A percentile compares a stretch with the other conserved stretches of the same genome.
Conservation (phyloP, 768 basidiomycete genomes). For the Cyclocybe cylindracea region DNA sequence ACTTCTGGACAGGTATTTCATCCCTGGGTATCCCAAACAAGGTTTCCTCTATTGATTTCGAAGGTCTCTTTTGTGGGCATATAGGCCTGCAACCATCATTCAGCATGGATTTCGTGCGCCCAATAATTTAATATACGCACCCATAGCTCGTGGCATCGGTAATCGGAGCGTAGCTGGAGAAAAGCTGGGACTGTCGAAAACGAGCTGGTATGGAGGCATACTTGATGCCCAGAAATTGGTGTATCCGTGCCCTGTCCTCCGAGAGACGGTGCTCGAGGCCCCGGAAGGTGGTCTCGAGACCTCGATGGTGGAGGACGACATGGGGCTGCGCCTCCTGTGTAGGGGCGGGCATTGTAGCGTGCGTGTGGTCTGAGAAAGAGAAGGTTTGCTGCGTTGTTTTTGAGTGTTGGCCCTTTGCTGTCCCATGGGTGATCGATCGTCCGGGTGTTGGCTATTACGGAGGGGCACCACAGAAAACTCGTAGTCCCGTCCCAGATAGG, state of each 20-base stretch:
- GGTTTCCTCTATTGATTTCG: constrained; percentile 54
- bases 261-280: constrained; percentile 67
- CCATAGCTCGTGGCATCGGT: constrained; percentile 70
- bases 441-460: constrained; percentile 26
- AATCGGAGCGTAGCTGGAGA: constrained; percentile 52
- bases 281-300: constrained; percentile 63
- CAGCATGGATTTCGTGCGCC: not conserved
- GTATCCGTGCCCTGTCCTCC: constrained; percentile 52
- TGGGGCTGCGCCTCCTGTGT: constrained; percentile 17
- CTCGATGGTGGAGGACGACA: constrained; percentile 48
- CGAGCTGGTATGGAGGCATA: constrained; percentile 74
- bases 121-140: constrained; percentile 37
- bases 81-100: constrained; percentile 53
- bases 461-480: constrained; percentile 27
- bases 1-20: constrained; percentile 51
- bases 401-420: constrained; percentile 11
- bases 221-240: constrained; percentile 79
- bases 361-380: constrained; percentile 18
- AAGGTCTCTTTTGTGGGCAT: constrained; percentile 61
- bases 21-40: constrained; percentile 59
- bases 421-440: constrained; percentile 37
- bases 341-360: constrained; percentile 29
- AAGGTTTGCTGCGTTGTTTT: constrained; percentile 11
- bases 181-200: constrained; percentile 72
- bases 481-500: constrained; percentile 28